These are phyloP conservation scores for Aspergillus brasiliensis DNA, from an alignment of 2,329 filamentous ascomycete genomes.

Conservation along the genomic window DNA sequence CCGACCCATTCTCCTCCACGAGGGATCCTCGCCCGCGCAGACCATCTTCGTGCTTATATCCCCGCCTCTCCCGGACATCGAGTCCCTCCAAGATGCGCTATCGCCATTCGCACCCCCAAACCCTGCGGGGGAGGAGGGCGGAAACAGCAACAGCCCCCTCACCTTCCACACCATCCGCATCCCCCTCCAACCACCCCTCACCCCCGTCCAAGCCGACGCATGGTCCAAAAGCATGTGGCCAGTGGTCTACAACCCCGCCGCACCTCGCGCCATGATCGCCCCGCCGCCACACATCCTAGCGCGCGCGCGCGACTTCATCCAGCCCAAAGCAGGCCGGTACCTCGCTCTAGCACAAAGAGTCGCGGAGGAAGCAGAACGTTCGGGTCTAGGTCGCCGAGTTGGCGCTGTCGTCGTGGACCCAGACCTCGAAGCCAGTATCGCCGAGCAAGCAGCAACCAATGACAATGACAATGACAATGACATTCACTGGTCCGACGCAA, in stretches of 20 bases:
- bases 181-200: conserved; percentile 45
- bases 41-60: conserved; percentile 47
- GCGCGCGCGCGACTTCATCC: conserved; percentile 37
- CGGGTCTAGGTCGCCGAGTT: conserved; percentile 41
- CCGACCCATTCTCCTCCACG: conserved; percentile 23
- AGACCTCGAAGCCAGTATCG: conserved; percentile 32
- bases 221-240: conserved; percentile 49
- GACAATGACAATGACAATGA: conserved; percentile 5
- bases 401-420: conserved; percentile 51
- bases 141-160: conserved; percentile 20
- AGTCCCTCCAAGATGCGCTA: conserved; percentile 38
- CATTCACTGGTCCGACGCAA: conserved; percentile 34
- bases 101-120: conserved; percentile 36
- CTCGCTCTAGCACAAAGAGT: conserved; percentile 43
- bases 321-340: conserved; percentile 41
- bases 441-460: conserved; percentile 13
- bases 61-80: conserved; percentile 42
- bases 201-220: conserved; percentile 40
- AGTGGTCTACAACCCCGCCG: conserved; percentile 47
- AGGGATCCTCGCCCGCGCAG: conserved; percentile 22
- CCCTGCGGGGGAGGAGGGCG: neutral
- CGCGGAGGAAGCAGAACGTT: conserved; percentile 40
- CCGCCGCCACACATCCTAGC: conserved; percentile 44
- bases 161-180: conserved; percentile 38
- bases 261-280: conserved; percentile 45